These are phyloP conservation scores for Crithidia acanthocephali DNA, from an alignment of 208 protist species.

Conservation along the genomic window DNA sequence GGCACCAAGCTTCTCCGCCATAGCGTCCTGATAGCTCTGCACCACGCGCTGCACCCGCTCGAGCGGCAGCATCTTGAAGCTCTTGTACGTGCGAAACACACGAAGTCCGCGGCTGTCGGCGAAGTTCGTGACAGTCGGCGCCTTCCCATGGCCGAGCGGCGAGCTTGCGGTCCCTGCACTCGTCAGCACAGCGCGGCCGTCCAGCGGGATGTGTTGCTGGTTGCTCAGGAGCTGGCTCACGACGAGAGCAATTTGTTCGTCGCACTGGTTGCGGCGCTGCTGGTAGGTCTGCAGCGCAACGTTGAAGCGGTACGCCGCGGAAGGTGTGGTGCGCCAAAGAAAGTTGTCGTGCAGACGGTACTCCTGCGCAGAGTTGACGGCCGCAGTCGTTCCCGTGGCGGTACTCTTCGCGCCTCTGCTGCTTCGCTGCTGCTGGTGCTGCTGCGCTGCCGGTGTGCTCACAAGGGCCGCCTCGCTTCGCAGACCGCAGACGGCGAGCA, in stretches of 20 bases:
- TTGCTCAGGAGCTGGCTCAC: conserved; percentile 69
- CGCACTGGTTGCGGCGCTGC: conserved; percentile 44
- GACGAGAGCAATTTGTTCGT: conserved; percentile 72
- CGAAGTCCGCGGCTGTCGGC: conserved; percentile 40
- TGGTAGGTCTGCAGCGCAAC: conserved; percentile 52
- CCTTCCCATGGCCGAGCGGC: neutral
- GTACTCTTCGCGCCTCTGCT: neutral
- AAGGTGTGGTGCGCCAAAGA: conserved; percentile 55
- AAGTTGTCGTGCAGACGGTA: conserved; percentile 11
- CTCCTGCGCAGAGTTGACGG: neutral
- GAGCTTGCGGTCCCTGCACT: neutral
- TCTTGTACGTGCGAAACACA: conserved; percentile 69
- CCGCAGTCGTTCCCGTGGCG: neutral
- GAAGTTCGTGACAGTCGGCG: conserved; percentile 7
- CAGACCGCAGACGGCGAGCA: conserved; percentile 25
- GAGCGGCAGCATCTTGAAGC: conserved; percentile 71
- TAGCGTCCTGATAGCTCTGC: conserved; percentile 60
- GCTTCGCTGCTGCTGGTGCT: neutral
- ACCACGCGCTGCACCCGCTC: conserved; percentile 75
- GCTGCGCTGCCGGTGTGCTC: neutral
- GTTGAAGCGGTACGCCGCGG: conserved; percentile 47
- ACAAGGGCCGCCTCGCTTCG: neutral
- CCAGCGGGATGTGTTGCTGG: conserved; percentile 41
- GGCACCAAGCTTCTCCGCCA: conserved; percentile 65
- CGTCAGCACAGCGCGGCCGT: conserved; percentile 2